Evolutionary conservation across 2,329 filamentous ascomycete genomes (phyloP).

Genomic region (Pseudogymnoascus sp.): DNA sequence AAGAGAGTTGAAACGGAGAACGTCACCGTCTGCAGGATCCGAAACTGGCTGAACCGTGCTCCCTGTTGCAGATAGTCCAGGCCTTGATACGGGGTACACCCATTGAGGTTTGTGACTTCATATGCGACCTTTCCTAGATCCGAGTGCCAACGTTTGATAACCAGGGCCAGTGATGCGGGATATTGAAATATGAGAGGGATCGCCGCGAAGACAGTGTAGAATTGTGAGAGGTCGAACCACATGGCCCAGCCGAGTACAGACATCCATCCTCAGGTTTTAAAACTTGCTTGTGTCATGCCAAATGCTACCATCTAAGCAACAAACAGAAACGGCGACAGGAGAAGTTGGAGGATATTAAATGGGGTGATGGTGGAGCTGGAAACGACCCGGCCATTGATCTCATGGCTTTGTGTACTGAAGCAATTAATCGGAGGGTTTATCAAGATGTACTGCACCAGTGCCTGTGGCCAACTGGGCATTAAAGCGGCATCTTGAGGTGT

Average conservation of each 20-base stretch:
- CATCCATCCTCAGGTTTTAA: background rate
- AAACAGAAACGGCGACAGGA: background rate
- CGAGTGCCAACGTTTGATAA: background rate
- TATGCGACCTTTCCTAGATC: background rate
- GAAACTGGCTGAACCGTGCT: background rate
- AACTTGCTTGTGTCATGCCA: background rate
- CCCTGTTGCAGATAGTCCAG: background rate
- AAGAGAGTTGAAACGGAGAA: background rate
- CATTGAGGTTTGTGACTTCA: background rate
- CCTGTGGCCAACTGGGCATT: background rate
- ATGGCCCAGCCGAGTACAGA: background rate
- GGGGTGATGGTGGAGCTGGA: background rate
- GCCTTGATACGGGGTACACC: background rate
- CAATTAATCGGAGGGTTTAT: background rate
- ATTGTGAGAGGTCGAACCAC: background rate
- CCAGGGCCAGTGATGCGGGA: background rate
- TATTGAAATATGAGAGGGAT: background rate
- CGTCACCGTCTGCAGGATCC: background rate
- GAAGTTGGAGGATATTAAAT: background rate
- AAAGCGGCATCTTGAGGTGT: background rate
- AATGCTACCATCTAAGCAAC: background rate
- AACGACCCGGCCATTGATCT: background rate
- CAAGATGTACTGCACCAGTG: background rate
- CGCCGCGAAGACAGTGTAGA: background rate
- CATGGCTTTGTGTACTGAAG: background rate